phyloP scores from a whole-genome alignment of 2,329 filamentous ascomycete genomes.

The Colletotrichum cuscutae region DNA sequence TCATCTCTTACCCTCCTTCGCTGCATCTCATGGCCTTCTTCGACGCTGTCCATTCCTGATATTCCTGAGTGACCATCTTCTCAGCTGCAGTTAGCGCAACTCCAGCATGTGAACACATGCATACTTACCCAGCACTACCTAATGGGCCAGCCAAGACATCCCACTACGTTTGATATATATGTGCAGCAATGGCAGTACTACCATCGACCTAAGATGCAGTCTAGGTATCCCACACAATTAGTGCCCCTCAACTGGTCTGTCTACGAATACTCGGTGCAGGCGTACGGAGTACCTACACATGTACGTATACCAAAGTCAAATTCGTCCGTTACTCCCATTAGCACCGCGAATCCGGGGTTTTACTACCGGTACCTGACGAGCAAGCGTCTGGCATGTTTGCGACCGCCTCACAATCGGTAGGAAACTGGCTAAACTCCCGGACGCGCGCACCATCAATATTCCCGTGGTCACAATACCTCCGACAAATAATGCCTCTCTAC shows the following conservation, averaged over 20 bases:
- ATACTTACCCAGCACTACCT: not conserved
- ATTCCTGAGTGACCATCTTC: not conserved
- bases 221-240: not conserved
- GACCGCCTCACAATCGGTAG: not conserved
- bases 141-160: not conserved
- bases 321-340: not conserved
- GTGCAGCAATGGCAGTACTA: not conserved
- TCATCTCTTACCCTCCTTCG: slow-evolving; percentile 15
- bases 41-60: not conserved
- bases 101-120: not conserved
- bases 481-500: not conserved
- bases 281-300: not conserved
- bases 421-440: not conserved
- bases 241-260: not conserved
- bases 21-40: slow-evolving; percentile 22
- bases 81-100: not conserved
- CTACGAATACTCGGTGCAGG: too few species aligned
- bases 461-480: not conserved
- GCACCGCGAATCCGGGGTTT: not conserved
- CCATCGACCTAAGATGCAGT: not conserved
- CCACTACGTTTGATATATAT: not conserved
- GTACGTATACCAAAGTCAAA: not conserved
- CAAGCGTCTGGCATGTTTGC: not conserved
- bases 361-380: not conserved
- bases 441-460: not conserved